A percentile compares a stretch with the other conserved stretches of the same genome.
These are phyloP conservation scores for Colletotrichum sp. DNA, from an alignment of 2,329 filamentous ascomycete genomes.

Conservation along the genomic window DNA sequence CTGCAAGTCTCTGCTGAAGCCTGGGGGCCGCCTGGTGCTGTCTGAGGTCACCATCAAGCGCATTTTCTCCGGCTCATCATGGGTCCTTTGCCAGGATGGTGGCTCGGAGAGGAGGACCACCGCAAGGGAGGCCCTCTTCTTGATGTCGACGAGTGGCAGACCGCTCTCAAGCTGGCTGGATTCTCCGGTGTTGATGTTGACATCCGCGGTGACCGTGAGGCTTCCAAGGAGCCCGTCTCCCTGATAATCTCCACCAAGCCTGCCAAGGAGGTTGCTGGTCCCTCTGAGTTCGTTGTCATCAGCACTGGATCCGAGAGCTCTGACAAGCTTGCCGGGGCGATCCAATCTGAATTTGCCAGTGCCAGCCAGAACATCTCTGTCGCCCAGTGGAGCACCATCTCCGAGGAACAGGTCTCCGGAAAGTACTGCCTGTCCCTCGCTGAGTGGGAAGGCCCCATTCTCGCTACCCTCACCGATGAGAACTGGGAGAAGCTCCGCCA, in stretches of 20 bases:
- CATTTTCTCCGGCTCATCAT: conserved; percentile 28
- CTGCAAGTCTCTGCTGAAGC: conserved; percentile 26
- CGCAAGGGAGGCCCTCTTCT: conserved; percentile 7
- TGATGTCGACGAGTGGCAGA: conserved; percentile 10
- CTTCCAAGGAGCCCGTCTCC: conserved; percentile 11
- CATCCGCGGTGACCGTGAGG: conserved; percentile 9
- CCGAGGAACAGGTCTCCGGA: neutral
- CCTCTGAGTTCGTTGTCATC: neutral
- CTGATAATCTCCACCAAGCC: conserved; percentile 12
- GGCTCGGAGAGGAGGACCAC: conserved; percentile 31
- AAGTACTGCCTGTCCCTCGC: conserved; percentile 9
- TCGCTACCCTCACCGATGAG: neutral
- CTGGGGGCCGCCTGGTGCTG: conserved; percentile 30
- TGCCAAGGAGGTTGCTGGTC: neutral
- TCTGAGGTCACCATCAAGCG: conserved; percentile 27
- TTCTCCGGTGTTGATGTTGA: conserved; percentile 20
- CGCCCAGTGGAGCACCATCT: neutral
- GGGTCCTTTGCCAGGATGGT: conserved; percentile 40
- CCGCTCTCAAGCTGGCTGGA: conserved; percentile 5
- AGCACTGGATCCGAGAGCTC: neutral
- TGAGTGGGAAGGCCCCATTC: conserved; percentile 4
- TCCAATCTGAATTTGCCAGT: neutral
- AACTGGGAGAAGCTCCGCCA: conserved; percentile 7
- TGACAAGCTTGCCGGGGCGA: neutral
- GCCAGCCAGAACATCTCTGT: neutral